These are phyloP conservation scores for Nematocida sp. DNA, from an alignment of 371 early-diverging fungal species.

Conservation along the genomic window DNA sequence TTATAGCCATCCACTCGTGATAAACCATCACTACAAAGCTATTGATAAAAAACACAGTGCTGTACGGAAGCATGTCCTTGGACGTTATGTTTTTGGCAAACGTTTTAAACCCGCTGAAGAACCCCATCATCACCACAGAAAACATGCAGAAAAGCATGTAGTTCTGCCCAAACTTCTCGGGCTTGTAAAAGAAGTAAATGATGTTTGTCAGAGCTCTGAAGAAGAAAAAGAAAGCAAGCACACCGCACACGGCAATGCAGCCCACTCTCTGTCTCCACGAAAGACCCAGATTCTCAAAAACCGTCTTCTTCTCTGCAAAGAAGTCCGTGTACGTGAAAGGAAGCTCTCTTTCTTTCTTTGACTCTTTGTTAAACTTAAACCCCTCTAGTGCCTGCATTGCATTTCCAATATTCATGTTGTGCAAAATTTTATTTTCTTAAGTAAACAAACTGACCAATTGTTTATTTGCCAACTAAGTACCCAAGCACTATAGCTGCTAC, in stretches of 20 bases:
- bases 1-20: background rate
- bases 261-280: constrained; percentile 36
- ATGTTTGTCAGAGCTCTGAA: constrained; percentile 16
- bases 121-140: background rate
- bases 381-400: constrained; percentile 47
- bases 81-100: constrained; percentile 14
- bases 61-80: constrained; percentile 22
- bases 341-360: constrained; percentile 18
- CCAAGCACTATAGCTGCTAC: constrained; percentile 23
- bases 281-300: constrained; percentile 19
- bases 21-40: background rate
- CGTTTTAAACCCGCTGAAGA: constrained; percentile 48
- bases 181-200: background rate
- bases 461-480: constrained; percentile 10
- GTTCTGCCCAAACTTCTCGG: constrained; percentile 11
- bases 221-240: constrained; percentile 36
- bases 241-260: constrained; percentile 1
- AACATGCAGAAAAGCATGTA: constrained; percentile 17
- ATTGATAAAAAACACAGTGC: background rate
- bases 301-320: constrained; percentile 44
- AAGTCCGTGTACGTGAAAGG: constrained; percentile 49
- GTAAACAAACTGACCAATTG: background rate
- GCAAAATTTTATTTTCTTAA: constrained; percentile 13
- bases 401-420: constrained; percentile 39
- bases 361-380: constrained; percentile 31